A percentile compares a stretch with the other conserved stretches of the same genome.
Evolutionary conservation across 108 stramenopile species (phyloP).

Genomic region (Halocafeteria seosinensis): DNA sequence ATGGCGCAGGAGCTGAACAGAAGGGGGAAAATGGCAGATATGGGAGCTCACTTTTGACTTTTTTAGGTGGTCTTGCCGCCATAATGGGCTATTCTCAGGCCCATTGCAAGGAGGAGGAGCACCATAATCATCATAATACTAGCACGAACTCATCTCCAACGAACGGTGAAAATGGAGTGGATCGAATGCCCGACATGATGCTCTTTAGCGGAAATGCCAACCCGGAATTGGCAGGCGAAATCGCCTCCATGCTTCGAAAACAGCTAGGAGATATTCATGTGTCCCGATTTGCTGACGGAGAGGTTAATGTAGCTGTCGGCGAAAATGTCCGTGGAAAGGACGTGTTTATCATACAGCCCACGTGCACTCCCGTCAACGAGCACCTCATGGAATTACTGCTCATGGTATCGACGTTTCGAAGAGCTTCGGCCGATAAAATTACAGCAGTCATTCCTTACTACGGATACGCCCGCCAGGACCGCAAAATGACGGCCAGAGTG

Average conservation of each 20-base stretch:
- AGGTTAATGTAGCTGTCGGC: constrained; percentile 7
- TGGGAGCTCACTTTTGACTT: too few relatives aligned
- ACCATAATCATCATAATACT: too few relatives aligned
- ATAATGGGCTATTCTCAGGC: too few relatives aligned
- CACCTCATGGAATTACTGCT: constrained; percentile 21
- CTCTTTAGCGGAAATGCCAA: background rate
- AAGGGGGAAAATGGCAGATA: too few relatives aligned
- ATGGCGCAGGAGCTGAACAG: too few relatives aligned
- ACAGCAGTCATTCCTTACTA: constrained; percentile 88
- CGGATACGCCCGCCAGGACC: constrained; percentile 94
- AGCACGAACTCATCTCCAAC: too few relatives aligned
- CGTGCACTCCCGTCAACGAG: constrained; percentile 19
- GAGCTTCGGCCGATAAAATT: constrained; percentile 5
- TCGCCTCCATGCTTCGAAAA: background rate
- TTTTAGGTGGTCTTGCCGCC: too few relatives aligned
- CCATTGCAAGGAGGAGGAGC: too few relatives aligned
- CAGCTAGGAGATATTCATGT: background rate
- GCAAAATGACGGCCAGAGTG: constrained; percentile 95
- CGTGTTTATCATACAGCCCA: constrained; percentile 23
- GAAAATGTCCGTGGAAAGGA: constrained; percentile 16
- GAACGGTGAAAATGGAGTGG: too few relatives aligned
- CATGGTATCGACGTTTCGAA: constrained; percentile 1
- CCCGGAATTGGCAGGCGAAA: background rate
- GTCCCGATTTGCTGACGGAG: constrained; percentile 21
- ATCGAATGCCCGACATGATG: background rate